These are phyloP conservation scores for Byssothecium circinans DNA, from an alignment of 2,329 filamentous ascomycete genomes.

Conservation along the genomic window DNA sequence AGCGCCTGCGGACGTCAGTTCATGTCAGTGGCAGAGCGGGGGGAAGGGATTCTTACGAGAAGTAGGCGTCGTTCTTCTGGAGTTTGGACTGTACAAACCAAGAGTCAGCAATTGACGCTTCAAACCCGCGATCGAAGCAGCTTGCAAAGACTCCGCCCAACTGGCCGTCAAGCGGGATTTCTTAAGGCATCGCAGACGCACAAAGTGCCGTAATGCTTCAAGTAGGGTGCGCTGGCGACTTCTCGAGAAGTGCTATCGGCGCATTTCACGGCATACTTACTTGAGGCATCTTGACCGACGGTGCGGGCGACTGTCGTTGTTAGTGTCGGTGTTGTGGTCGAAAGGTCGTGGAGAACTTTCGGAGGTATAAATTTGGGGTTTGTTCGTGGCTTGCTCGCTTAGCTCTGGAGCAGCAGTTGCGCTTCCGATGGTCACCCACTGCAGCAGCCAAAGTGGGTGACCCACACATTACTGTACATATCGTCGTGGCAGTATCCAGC, in stretches of 20 bases:
- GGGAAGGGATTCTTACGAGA: conserved; percentile 69
- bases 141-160: conserved; percentile 63
- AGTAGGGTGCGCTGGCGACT: conserved; percentile 4
- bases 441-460: neutral
- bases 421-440: neutral
- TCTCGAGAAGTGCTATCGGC: conserved; percentile 3
- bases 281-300: conserved; percentile 50
- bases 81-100: conserved; percentile 77
- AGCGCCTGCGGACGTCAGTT: conserved; percentile 67
- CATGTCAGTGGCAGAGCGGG: conserved; percentile 23
- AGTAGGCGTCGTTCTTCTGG: conserved; percentile 98
- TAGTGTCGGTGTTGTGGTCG: conserved; percentile 23
- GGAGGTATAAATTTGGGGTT: conserved; percentile 3
- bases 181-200: conserved; percentile 15
- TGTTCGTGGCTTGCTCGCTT: conserved; percentile 5
- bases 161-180: conserved; percentile 32
- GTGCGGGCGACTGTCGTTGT: conserved; percentile 27
- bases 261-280: conserved; percentile 45
- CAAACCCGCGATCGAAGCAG: conserved; percentile 87
- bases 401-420: neutral
- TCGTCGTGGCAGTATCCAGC: too few species aligned
- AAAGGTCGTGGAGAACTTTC: neutral
- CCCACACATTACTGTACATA: neutral
- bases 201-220: conserved; percentile 1
- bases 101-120: conserved; percentile 99